Conservation (phyloP, 345 rosid species). For the Salix dunnii region DNA sequence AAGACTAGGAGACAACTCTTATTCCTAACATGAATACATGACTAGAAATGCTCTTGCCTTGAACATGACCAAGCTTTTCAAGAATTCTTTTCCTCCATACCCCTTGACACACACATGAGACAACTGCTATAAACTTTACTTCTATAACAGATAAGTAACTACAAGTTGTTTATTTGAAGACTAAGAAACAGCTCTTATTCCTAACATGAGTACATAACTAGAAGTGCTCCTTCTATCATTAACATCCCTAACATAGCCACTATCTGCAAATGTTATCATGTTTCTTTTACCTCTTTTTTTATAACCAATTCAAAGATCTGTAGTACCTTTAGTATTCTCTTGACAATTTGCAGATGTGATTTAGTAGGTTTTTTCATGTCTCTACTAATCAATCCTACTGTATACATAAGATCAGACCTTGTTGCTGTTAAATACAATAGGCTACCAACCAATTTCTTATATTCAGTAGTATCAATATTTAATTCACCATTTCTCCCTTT, state of each 20-base stretch:
- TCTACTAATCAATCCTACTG: background rate
- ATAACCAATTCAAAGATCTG: background rate
- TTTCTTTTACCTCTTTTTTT: background rate
- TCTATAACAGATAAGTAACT: background rate
- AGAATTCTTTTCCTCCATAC: background rate
- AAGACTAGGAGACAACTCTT: no score
- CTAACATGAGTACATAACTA: no score
- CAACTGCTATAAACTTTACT: background rate
- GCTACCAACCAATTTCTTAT: background rate
- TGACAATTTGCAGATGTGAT: background rate
- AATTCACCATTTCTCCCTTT: background rate
- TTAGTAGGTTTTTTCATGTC: background rate
- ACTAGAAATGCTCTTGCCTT: background rate
- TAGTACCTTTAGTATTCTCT: background rate
- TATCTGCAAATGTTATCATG: no score
- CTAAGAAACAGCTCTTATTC: no score
- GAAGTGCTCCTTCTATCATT: no score
- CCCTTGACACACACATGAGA: background rate
- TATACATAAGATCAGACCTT: background rate
- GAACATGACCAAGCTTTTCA: background rate
- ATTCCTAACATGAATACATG: no score
- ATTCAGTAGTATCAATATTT: background rate
- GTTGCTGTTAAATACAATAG: background rate
- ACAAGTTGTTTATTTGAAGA: no score
- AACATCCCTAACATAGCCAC: no score